Base-by-base conservation (phyloP, 164 flowering plant species). In the Tinospora cordifolia region DNA sequence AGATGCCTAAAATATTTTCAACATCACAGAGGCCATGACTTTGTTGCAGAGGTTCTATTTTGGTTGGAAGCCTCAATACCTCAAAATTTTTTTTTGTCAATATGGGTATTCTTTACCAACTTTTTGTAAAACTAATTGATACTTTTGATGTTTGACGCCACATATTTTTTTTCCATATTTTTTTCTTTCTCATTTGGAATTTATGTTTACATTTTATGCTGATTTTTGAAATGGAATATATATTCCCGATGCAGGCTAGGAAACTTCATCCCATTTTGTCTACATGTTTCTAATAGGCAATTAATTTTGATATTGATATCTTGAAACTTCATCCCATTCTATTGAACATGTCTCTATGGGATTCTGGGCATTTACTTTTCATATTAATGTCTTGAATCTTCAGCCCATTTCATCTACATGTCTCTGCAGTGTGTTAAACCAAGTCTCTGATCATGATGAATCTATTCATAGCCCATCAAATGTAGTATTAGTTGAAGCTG, bases 401-500 rank as follows among this genome's bases (percentile, higher is more conserved):
- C 22, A 15, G 26, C 8, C 39, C 70, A 13, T 67, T 57, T 68
- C 17, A 34, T 30, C 5, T 47, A 66, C 27, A 58, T 62, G 69
- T 58, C 26, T 65, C 26, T 39, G 70, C 79, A 94, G 95, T 60
- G 49, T 81, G 59, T 74, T 94, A 80, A 90, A 86, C 66, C 70
- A 84, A 73, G 86, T 81, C 0, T 68, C 65, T 69, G 88, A 80
- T 27, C 47, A 73, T 26, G 71, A 82, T 65, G 80, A 76, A 70
- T 76, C 76, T 69, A 67, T 76, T 78, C 91, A 96, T 26, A 85
- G 84, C 72, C 72, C 65, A 60, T 57, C 69, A 75, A 83, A 76
- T 41, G 80, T 92, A 67, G 73, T 86, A 25, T 54, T 68, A 72
- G 99, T 94, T 77, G 98, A 94, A 83, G 99, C 88, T 74, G 65